These are phyloP conservation scores for Yamadazyma aaseri DNA, from an alignment of 1,139 yeast species.

Conservation along the genomic window DNA sequence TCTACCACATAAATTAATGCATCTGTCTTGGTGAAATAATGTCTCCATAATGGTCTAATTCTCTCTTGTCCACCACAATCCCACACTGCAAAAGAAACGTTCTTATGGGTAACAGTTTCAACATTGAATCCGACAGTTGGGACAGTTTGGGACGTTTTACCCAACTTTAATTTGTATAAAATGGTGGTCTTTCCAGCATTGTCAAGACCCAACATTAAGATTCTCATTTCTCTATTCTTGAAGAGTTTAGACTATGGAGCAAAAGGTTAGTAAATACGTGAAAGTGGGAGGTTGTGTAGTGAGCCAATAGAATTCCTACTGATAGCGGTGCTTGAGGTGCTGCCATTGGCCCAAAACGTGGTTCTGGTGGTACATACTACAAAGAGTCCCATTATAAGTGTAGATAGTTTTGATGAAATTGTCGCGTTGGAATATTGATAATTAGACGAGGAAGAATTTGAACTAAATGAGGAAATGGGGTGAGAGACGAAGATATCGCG, in stretches of 20 bases:
- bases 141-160: slow-evolving; percentile 76
- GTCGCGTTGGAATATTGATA: background rate
- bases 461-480: too few relatives aligned
- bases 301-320: too few relatives aligned
- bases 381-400: slow-evolving; percentile 3
- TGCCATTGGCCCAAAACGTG: too few relatives aligned
- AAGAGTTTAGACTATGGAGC: slow-evolving; percentile 42
- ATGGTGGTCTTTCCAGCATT: slow-evolving; percentile 90
- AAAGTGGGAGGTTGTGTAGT: too few relatives aligned
- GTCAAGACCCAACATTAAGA: slow-evolving; percentile 88
- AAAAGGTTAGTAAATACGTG: slow-evolving; percentile 4
- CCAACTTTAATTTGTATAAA: slow-evolving; percentile 68
- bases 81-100: slow-evolving; percentile 91
- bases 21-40: slow-evolving; percentile 89
- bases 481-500: too few relatives aligned
- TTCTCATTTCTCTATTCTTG: slow-evolving; percentile 70
- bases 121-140: slow-evolving; percentile 96
- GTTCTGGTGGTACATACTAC: slow-evolving; percentile 5
- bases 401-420: background rate
- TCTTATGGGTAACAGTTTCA: slow-evolving; percentile 85
- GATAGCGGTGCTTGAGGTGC: too few relatives aligned
- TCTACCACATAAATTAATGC: slow-evolving; percentile 94
- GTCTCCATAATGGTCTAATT: slow-evolving; percentile 91
- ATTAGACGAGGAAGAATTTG: background rate
- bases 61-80: slow-evolving; percentile 97